A percentile compares a stretch with the other conserved stretches of the same genome.
These are phyloP conservation scores for Cudoniella acicularis DNA, from an alignment of 495 filamentous ascomycete genomes.

Conservation along the genomic window DNA sequence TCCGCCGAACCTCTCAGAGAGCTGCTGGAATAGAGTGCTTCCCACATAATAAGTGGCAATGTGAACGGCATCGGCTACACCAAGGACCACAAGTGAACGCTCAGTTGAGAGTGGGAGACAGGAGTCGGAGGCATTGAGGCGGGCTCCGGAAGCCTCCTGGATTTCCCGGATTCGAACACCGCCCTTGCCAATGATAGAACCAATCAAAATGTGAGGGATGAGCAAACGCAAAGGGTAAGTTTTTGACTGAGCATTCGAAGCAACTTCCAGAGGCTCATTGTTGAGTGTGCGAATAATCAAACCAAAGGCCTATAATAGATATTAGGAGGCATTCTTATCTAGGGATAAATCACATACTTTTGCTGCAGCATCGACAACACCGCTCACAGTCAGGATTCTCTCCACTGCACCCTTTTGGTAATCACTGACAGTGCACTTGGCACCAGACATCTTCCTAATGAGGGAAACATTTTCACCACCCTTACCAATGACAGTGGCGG, in stretches of 20 bases:
- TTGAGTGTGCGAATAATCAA: conserved; percentile 97
- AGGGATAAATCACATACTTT: conserved; percentile 58
- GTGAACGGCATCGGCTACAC: conserved; percentile 90
- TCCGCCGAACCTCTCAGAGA: conserved; percentile 93
- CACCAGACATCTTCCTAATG: conserved; percentile 85
- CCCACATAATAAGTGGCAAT: conserved; percentile 98
- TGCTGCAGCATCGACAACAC: conserved; percentile 89
- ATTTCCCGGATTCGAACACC: conserved; percentile 96
- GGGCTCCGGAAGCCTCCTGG: conserved; percentile 93
- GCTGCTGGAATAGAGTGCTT: conserved; percentile 90
- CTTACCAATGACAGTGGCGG: conserved; percentile 96
- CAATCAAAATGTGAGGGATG: conserved; percentile 94
- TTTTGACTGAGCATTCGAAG: conserved; percentile 90
- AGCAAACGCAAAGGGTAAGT: conserved; percentile 95
- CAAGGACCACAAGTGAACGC: conserved; percentile 90
- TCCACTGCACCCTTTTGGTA: conserved; percentile 95
- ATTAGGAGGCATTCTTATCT: conserved; percentile 17
- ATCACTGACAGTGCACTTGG: conserved; percentile 98
- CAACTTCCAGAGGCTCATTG: conserved; percentile 82
- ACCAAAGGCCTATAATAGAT: conserved; percentile 74
- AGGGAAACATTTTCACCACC: conserved; percentile 97
- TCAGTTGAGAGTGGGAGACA: conserved; percentile 92
- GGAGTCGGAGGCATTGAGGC: conserved; percentile 92
- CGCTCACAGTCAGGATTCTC: conserved; percentile 94
- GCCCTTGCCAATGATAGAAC: conserved; percentile 96